phyloP scores from a whole-genome alignment of 371 early-diverging fungal genomes.

The Amoeboradix gromovi region DNA sequence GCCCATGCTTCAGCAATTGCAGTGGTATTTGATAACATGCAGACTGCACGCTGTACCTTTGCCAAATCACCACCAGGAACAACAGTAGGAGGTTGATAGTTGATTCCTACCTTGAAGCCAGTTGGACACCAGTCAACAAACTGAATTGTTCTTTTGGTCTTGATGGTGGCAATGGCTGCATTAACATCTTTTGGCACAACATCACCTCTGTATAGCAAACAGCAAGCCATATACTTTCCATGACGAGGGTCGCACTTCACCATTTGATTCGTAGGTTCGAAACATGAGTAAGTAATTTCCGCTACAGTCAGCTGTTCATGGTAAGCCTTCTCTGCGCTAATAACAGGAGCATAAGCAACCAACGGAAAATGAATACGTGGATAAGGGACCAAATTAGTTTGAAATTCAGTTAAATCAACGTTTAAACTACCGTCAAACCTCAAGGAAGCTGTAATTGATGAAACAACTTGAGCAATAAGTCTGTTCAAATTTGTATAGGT shows the following conservation, averaged over 20 bases:
- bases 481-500: conserved; percentile 92
- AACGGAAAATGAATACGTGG: conserved; percentile 76
- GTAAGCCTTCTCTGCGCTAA: conserved; percentile 56
- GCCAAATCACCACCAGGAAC: conserved; percentile 77
- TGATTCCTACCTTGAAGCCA: conserved; percentile 91
- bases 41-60: conserved; percentile 68
- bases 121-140: conserved; percentile 97
- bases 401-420: conserved; percentile 86
- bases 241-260: conserved; percentile 79
- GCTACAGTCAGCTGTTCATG: conserved; percentile 68
- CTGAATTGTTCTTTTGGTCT: conserved; percentile 64
- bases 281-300: conserved; percentile 74
- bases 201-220: conserved; percentile 76
- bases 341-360: conserved; percentile 76
- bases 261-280: conserved; percentile 83
- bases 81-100: conserved; percentile 56
- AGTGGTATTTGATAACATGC: conserved; percentile 83
- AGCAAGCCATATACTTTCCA: conserved; percentile 90
- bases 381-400: conserved; percentile 89
- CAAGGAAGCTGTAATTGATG: conserved; percentile 95
- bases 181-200: conserved; percentile 54
- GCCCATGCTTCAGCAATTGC: conserved; percentile 89
- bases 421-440: conserved; percentile 91
- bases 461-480: conserved; percentile 96
- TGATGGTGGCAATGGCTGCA: conserved; percentile 52